Percentiles rank a stretch among this genome's conserved stretches.
phyloP scores from a whole-genome alignment of 164 flowering plant genomes.

The Magnolia kwangsiensis region DNA sequence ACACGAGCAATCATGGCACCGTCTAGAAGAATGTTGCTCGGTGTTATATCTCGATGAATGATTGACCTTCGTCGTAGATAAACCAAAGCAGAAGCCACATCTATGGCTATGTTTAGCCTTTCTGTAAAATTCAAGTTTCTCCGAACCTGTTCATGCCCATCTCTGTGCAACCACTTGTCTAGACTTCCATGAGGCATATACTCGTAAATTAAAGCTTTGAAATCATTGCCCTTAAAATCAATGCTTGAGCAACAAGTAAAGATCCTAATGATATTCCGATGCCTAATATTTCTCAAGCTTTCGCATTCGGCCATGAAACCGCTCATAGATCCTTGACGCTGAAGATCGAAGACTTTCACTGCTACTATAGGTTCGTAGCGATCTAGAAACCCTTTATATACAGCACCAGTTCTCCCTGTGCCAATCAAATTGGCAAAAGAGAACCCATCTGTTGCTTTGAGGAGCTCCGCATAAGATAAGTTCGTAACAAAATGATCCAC shows the following conservation, averaged over 20 bases:
- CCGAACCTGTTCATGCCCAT: not conserved
- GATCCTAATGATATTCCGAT: not conserved
- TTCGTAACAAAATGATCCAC: not conserved
- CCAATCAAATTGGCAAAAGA: not conserved
- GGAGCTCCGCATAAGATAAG: not conserved
- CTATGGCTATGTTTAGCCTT: conserved; percentile 13
- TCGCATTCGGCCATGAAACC: not conserved
- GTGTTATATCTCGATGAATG: conserved; percentile 35
- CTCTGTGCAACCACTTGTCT: not conserved
- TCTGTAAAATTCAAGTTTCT: not conserved
- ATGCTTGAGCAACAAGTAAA: not conserved
- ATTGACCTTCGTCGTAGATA: conserved; percentile 28
- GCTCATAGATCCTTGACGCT: not conserved
- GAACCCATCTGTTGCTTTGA: not conserved
- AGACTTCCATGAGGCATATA: not conserved
- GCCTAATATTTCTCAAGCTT: not conserved
- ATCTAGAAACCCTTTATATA: not conserved
- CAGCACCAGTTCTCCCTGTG: not conserved
- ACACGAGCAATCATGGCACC: conserved; percentile 27
- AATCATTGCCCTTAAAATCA: not conserved
- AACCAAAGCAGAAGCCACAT: conserved; percentile 31
- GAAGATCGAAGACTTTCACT: not conserved
- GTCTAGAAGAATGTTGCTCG: conserved; percentile 33
- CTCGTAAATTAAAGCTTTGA: not conserved
- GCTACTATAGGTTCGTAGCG: not conserved